Evolutionary conservation across 2,329 filamentous ascomycete species (phyloP).

Genomic region (Venturia oleaginea): DNA sequence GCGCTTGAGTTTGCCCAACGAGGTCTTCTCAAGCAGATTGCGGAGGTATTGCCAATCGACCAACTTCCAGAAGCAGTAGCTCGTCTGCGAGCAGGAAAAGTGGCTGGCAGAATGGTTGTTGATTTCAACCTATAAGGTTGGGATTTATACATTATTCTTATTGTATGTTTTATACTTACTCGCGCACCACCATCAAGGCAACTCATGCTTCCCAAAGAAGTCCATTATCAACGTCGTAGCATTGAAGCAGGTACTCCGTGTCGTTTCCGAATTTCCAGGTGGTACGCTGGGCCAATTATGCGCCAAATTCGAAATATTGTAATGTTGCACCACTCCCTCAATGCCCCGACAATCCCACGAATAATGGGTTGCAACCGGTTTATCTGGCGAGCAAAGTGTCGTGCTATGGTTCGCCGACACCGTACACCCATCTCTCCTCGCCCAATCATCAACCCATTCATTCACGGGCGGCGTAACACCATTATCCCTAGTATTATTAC

Average conservation of each 20-base stretch:
- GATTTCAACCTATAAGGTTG: constrained; percentile 36
- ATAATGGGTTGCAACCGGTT: constrained; percentile 1
- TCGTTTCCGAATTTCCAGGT: constrained; percentile 23
- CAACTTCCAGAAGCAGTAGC: constrained; percentile 43
- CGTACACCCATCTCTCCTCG: background rate
- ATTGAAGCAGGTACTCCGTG: constrained; percentile 22
- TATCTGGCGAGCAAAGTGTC: background rate
- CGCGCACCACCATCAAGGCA: constrained; percentile 15
- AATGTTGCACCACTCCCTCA: constrained; percentile 29
- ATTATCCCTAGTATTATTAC: constrained; percentile 27
- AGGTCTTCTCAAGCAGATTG: constrained; percentile 42
- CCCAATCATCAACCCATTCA: constrained; percentile 24
- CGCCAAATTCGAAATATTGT: constrained; percentile 28
- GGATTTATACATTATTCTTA: background rate
- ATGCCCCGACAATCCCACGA: constrained; percentile 17
- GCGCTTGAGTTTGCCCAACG: constrained; percentile 40
- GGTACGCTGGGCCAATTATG: constrained; percentile 34
- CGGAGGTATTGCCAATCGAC: constrained; percentile 39
- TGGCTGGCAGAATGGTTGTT: constrained; percentile 45
- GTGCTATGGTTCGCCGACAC: background rate
- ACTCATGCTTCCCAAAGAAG: constrained; percentile 24
- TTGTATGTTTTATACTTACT: too few relatives aligned
- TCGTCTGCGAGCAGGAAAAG: constrained; percentile 39
- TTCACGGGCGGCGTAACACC: constrained; percentile 38
- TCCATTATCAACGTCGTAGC: constrained; percentile 25